phyloP scores from a whole-genome alignment of 2,329 filamentous ascomycete genomes.

The Hymenoscyphus salicellus region DNA sequence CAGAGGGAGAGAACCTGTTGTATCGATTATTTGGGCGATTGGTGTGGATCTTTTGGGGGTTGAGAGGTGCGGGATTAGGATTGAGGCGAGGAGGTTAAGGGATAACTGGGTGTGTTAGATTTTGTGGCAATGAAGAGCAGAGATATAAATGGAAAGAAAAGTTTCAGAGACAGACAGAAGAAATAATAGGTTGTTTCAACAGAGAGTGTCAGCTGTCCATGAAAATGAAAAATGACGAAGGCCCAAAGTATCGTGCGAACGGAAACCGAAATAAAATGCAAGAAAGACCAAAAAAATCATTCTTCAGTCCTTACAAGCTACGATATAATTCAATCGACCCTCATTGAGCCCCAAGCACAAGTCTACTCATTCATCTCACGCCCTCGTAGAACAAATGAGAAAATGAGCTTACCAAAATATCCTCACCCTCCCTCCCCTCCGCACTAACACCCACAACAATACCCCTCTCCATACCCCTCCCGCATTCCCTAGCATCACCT shows the following conservation, averaged over 20 bases:
- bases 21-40: conserved; percentile 32
- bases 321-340: too few species aligned
- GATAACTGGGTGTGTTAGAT: conserved; percentile 24
- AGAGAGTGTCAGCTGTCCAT: too few species aligned
- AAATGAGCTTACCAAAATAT: conserved; percentile 30
- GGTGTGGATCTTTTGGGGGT: conserved; percentile 4
- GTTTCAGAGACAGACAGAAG: background rate
- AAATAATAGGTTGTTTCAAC: background rate
- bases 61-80: conserved; percentile 19
- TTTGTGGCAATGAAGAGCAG: background rate
- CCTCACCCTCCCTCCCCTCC: conserved; percentile 23
- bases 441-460: conserved; percentile 32
- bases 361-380: too few species aligned
- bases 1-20: conserved; percentile 33
- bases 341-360: too few species aligned
- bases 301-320: too few species aligned
- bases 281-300: too few species aligned
- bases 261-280: too few species aligned
- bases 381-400: background rate
- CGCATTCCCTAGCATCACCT: conserved; percentile 7
- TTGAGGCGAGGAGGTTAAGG: conserved; percentile 28
- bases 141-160: too few species aligned
- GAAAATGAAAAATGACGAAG: too few species aligned
- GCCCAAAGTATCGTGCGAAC: too few species aligned
- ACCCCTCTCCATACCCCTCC: conserved; percentile 22